Evolutionary conservation across 305 asterid genomes (phyloP).

Genomic region (Solanum hybrid): DNA sequence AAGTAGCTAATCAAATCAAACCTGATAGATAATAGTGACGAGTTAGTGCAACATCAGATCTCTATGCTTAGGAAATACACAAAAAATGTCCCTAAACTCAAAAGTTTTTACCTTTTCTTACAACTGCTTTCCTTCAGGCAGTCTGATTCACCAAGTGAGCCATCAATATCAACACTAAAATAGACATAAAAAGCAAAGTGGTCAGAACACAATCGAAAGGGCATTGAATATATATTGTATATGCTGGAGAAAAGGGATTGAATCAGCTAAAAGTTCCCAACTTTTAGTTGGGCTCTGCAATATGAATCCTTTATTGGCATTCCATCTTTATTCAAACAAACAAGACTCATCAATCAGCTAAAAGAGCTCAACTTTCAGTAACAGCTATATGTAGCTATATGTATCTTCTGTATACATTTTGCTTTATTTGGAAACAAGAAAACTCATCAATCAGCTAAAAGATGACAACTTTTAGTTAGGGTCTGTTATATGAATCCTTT

Average conservation of each 20-base stretch:
- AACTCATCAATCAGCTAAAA: neutral
- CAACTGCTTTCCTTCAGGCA: slow-evolving; percentile 9
- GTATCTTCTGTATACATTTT: neutral
- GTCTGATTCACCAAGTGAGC: slow-evolving; percentile 17
- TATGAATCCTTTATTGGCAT: neutral
- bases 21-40: neutral
- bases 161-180: slow-evolving; percentile 18
- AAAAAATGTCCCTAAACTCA: neutral
- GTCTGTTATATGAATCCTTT: neutral
- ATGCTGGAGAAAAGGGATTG: neutral
- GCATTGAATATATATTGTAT: neutral
- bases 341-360: neutral
- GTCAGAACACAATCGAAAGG: neutral
- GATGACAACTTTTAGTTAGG: neutral
- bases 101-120: slow-evolving; percentile 10
- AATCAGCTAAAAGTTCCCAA: neutral
- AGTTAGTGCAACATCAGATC: neutral
- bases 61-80: neutral
- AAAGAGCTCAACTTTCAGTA: neutral
- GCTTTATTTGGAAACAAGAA: neutral
- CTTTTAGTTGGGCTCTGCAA: neutral
- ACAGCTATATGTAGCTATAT: neutral
- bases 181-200: neutral
- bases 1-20: neutral
- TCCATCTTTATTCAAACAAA: neutral